A percentile compares a stretch with the other conserved stretches of the same genome.
These are phyloP conservation scores for Zygotorulaspora mrakii DNA, from an alignment of 1,139 yeast genomes.

Conservation along the genomic window DNA sequence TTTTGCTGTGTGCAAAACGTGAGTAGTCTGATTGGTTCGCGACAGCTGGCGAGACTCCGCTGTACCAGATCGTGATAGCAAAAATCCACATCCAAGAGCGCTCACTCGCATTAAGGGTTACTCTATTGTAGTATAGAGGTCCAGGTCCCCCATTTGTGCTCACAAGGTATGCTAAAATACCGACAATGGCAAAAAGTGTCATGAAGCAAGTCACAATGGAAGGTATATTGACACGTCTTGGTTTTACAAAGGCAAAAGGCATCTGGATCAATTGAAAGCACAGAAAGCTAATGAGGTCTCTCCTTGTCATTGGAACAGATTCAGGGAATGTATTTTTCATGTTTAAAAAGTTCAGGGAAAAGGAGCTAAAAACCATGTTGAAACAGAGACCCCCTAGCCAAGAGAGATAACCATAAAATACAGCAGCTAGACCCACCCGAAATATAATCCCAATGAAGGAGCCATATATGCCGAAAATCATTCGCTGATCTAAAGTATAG, in stretches of 20 bases:
- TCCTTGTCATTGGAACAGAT: conserved; percentile 29
- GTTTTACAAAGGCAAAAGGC: conserved; percentile 33
- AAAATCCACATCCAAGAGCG: conserved; percentile 37
- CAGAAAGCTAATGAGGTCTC: conserved; percentile 34
- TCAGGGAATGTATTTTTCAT: conserved; percentile 29
- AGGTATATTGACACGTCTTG: conserved; percentile 18
- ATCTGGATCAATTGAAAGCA: conserved; percentile 30
- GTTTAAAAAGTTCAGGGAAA: conserved; percentile 25
- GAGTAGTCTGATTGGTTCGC: conserved; percentile 39
- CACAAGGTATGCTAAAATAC: conserved; percentile 26
- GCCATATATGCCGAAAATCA: conserved; percentile 34
- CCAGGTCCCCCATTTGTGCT: conserved; percentile 32
- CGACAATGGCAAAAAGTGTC: conserved; percentile 27
- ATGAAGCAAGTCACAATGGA: conserved; percentile 21
- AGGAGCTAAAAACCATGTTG: conserved; percentile 27
- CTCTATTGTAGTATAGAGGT: conserved; percentile 21
- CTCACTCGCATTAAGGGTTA: conserved; percentile 14
- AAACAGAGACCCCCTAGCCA: conserved; percentile 33
- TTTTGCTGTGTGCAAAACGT: conserved; percentile 32
- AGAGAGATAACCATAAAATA: conserved; percentile 32
- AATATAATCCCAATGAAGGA: conserved; percentile 29
- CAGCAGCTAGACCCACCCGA: conserved; percentile 30
- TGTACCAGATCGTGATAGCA: conserved; percentile 37
- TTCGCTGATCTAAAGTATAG: conserved; percentile 30
- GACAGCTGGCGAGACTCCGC: conserved; percentile 37